A percentile compares a stretch with the other conserved stretches of the same genome.
phyloP scores from a whole-genome alignment of 2,329 filamentous ascomycete species.

The Ophioceras dolichostomum region DNA sequence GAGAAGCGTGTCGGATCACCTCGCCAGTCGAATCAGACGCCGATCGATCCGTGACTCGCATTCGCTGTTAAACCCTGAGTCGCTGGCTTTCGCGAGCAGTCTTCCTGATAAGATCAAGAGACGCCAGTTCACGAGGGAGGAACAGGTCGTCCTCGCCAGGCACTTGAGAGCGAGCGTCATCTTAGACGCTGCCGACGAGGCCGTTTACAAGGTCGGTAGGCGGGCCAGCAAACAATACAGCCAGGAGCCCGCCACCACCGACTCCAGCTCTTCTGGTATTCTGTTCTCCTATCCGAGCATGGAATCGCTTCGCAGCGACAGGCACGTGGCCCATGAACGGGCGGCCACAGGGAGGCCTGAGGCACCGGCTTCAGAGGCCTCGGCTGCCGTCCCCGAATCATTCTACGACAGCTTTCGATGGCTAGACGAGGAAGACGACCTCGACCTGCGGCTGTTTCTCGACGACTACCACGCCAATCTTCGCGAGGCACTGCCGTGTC shows the following conservation, averaged over 20 bases:
- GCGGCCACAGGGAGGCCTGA: background rate
- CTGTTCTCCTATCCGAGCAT: slow-evolving; percentile 17
- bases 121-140: slow-evolving; percentile 58
- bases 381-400: slow-evolving; percentile 22
- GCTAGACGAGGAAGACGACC: slow-evolving; percentile 60
- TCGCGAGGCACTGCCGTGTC: slow-evolving; percentile 33
- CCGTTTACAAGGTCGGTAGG: slow-evolving; percentile 34
- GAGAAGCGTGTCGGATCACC: slow-evolving; percentile 17
- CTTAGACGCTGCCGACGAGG: slow-evolving; percentile 36
- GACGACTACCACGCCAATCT: slow-evolving; percentile 60
- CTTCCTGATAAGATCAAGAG: slow-evolving; percentile 63
- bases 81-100: slow-evolving; percentile 54
- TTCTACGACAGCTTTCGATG: slow-evolving; percentile 59
- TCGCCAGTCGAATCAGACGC: slow-evolving; percentile 15
- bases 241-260: slow-evolving; percentile 14
- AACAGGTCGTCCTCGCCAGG: slow-evolving; percentile 49
- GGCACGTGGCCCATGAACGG: slow-evolving; percentile 3
- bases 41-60: slow-evolving; percentile 19
- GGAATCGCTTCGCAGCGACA: slow-evolving; percentile 12
- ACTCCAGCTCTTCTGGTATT: too few species aligned
- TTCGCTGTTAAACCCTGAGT: slow-evolving; percentile 41
- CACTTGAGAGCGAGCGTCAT: slow-evolving; percentile 27
- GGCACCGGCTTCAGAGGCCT: background rate
- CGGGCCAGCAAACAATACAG: slow-evolving; percentile 22
- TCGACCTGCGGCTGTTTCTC: slow-evolving; percentile 54